Percentiles rank a stretch among this genome's conserved stretches.
Conservation (phyloP, 345 rosid species). For the Luvunga scandens region DNA sequence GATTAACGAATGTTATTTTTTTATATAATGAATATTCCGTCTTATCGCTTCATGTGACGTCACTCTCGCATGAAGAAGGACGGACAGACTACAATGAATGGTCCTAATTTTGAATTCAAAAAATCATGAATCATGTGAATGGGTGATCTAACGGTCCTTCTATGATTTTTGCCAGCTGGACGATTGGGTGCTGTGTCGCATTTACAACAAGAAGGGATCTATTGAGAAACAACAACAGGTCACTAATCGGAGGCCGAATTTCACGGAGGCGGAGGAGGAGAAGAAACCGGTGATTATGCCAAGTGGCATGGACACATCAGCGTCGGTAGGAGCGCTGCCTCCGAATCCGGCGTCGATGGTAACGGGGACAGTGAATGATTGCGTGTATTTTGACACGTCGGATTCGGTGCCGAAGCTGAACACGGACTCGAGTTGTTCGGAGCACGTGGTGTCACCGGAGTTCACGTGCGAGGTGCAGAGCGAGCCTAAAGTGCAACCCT, state of each 20-base stretch:
- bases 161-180: constrained; percentile 58
- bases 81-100: background rate
- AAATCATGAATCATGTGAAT: background rate
- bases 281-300: constrained; percentile 39
- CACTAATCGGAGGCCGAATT: background rate
- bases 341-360: constrained; percentile 21
- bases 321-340: background rate
- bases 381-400: constrained; percentile 54
- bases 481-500: constrained; percentile 62
- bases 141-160: background rate
- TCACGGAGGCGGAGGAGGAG: constrained; percentile 28
- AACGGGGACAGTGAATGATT: constrained; percentile 25
- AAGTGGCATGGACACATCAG: constrained; percentile 6
- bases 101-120: background rate
- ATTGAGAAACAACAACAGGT: constrained; percentile 46
- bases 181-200: constrained; percentile 97
- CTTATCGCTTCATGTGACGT: constrained; percentile 13
- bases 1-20: background rate
- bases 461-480: constrained; percentile 93
- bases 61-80: background rate
- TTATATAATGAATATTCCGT: constrained; percentile 17
- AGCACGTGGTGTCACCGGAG: constrained; percentile 78
- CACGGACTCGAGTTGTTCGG: constrained; percentile 81
- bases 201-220: constrained; percentile 86
- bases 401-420: constrained; percentile 85